These are phyloP conservation scores for Turnera subulata DNA, from an alignment of 345 rosid species.

Conservation along the genomic window DNA sequence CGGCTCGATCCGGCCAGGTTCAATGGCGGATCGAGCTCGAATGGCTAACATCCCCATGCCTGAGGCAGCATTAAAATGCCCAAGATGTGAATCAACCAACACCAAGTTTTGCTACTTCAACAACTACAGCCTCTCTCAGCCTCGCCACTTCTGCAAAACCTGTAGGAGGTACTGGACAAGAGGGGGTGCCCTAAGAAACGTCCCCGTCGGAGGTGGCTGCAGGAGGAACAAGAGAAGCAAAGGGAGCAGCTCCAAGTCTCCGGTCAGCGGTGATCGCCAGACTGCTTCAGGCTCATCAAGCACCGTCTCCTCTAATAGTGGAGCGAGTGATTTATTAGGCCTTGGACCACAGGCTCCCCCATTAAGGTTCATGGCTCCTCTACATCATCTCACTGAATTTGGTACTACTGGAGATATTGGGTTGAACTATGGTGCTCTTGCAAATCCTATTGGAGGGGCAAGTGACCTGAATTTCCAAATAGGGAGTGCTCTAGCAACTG, in stretches of 20 bases:
- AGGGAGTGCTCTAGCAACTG: slow-evolving; percentile 30
- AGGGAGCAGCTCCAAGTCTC: slow-evolving; percentile 45
- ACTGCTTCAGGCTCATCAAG: slow-evolving; percentile 38
- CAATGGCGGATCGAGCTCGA: slow-evolving; percentile 92
- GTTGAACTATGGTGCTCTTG: slow-evolving; percentile 35
- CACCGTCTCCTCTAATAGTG: slow-evolving; percentile 33
- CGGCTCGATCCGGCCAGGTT: slow-evolving; percentile 73
- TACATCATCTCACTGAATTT: slow-evolving; percentile 40
- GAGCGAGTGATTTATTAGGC: slow-evolving; percentile 42
- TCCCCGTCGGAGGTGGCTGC: slow-evolving; percentile 94
- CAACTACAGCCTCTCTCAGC: slow-evolving; percentile 95
- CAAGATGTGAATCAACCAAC: slow-evolving; percentile 91
- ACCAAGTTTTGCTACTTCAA: slow-evolving; percentile 96
- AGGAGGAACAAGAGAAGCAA: slow-evolving; percentile 83
- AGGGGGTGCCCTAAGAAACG: slow-evolving; percentile 84
- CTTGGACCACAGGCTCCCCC: slow-evolving; percentile 40
- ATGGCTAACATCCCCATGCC: slow-evolving; percentile 80
- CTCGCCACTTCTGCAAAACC: slow-evolving; percentile 96
- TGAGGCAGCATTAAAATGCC: slow-evolving; percentile 72
- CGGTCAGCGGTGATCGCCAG: slow-evolving; percentile 36
- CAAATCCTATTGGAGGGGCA: slow-evolving; percentile 31
- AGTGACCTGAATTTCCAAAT: slow-evolving; percentile 39
- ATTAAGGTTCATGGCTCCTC: slow-evolving; percentile 47
- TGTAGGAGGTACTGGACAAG: slow-evolving; percentile 98
- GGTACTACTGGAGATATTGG: slow-evolving; percentile 36